Evolutionary conservation across 768 basidiomycete species (phyloP), one percentile per base, ranked within the genome.

Genomic region (Collybiopsis luxurians): DNA sequence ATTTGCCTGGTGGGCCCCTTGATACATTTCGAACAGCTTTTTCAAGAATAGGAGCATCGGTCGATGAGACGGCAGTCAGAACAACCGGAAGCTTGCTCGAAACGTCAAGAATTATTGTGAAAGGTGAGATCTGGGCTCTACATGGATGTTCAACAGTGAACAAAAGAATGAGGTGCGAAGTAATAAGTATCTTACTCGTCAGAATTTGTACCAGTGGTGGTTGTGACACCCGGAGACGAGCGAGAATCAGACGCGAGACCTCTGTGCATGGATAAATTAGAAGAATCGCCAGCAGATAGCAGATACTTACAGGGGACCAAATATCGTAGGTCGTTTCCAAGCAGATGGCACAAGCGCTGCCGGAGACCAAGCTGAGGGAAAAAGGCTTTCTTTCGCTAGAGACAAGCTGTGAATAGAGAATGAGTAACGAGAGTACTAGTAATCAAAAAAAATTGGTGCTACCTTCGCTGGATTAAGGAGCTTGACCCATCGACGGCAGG

Each of bases 241-340:
- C 24, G 50, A 27, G n/a, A 10, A 2, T 36, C 50, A n/a, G 50
- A 51, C 1, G 34, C 50, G 13, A 36, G 26, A 12, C 50, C 36
- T 23, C 50, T 42, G 17, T 51, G 7, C 13, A 12, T 11, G 34
- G 26, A 9, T 7, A 26, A 13, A 15, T 26, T 15, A 15, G 31
- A 26, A 36, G 34, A 26, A 45, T 47, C 23, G 11, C n/a, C 30
- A 38, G 30, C 52, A 62, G 48, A 38, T 43, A 49, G 56, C 59
- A 57, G 53, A 55, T 36, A 73, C 85, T 62, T 54, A 86, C 86
- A 86, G 65, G 52, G 84, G 82, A 21, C 84, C 85, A 61, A 88
- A 88, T 26, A 88, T 87, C 1, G 86, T 87, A n/a, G 80, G 74
- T 36, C 71, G 71, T 57, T 72, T 79, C 71, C 80, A 83, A 7